These are phyloP conservation scores for Arthrobotrys pseudoclavata DNA, from an alignment of 2,329 filamentous ascomycete genomes.

Conservation along the genomic window DNA sequence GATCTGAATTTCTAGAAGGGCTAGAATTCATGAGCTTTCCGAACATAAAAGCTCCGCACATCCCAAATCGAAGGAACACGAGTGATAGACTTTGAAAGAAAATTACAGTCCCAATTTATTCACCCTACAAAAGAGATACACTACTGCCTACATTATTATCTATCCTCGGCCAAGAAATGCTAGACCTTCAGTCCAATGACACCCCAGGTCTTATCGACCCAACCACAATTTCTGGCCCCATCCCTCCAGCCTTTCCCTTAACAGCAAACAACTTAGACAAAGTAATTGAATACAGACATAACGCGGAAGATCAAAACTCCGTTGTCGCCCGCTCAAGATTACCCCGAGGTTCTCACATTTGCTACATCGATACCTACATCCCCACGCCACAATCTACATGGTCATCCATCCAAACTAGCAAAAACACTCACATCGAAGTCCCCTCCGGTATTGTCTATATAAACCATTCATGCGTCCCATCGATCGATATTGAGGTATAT, in stretches of 20 bases:
- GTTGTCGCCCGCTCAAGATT: background rate
- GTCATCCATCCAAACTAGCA: constrained; percentile 74
- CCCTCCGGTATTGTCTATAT: constrained; percentile 78
- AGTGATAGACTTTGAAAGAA: no score
- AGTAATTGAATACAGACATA: constrained; percentile 13
- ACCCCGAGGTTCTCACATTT: constrained; percentile 27
- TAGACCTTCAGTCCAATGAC: background rate
- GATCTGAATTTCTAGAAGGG: no score
- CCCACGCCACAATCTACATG: constrained; percentile 70
- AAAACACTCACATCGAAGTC: constrained; percentile 72
- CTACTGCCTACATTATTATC: background rate
- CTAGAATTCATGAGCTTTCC: no score
- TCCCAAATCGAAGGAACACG: no score
- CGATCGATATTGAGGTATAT: constrained; percentile 74
- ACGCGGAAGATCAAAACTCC: background rate
- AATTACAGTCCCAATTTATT: background rate
- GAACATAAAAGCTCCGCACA: no score
- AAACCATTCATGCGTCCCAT: constrained; percentile 77
- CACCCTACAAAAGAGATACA: background rate
- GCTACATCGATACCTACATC: constrained; percentile 15
- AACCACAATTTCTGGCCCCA: constrained; percentile 18
- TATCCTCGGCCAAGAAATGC: background rate
- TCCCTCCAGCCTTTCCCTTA: constrained; percentile 24
- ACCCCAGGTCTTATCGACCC: constrained; percentile 15
- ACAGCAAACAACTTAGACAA: constrained; percentile 5